Conservation (phyloP, 2,329 filamentous ascomycete genomes). For the Cladophialophora immunda region DNA sequence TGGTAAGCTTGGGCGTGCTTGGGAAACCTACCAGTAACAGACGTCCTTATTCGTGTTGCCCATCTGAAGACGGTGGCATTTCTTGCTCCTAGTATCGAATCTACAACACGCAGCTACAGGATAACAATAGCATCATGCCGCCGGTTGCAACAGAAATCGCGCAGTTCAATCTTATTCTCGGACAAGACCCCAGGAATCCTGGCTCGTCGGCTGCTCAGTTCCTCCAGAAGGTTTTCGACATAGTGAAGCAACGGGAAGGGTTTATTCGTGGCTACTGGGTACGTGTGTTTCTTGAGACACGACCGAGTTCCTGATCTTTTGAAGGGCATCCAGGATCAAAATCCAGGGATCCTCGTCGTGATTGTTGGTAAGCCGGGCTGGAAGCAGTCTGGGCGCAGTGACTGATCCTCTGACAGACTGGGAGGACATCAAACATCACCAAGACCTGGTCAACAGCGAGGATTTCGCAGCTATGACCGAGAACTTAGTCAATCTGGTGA, state of each 20-base stretch:
- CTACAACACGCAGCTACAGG: not conserved
- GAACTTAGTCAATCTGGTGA: conserved; percentile 7
- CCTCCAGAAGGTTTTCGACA: conserved; percentile 8
- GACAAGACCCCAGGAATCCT: conserved; percentile 1
- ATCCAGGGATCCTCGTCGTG: conserved; percentile 1
- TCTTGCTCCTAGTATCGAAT: not conserved
- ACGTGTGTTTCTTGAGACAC: not conserved
- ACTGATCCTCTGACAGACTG: conserved; percentile 12
- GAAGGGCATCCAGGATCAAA: not conserved
- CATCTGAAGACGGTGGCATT: not conserved
- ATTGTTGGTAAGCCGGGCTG: not conserved
- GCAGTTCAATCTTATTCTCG: conserved; percentile 9
- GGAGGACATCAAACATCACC: conserved; percentile 17
- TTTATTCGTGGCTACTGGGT: conserved; percentile 21
- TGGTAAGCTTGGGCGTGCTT: not conserved
- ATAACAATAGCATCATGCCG: conserved; percentile 11
- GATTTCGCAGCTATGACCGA: not conserved
- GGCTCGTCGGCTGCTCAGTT: not conserved
- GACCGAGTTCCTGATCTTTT: not conserved
- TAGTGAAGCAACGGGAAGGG: conserved; percentile 5
- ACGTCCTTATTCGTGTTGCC: not conserved
- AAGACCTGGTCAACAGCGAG: conserved; percentile 17
- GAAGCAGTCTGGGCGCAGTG: not conserved
- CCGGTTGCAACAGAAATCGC: conserved; percentile 16
- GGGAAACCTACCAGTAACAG: not conserved